A percentile compares a stretch with the other conserved stretches of the same genome.
phyloP scores from a whole-genome alignment of 2,329 filamentous ascomycete species.

The Penicillium sp. region DNA sequence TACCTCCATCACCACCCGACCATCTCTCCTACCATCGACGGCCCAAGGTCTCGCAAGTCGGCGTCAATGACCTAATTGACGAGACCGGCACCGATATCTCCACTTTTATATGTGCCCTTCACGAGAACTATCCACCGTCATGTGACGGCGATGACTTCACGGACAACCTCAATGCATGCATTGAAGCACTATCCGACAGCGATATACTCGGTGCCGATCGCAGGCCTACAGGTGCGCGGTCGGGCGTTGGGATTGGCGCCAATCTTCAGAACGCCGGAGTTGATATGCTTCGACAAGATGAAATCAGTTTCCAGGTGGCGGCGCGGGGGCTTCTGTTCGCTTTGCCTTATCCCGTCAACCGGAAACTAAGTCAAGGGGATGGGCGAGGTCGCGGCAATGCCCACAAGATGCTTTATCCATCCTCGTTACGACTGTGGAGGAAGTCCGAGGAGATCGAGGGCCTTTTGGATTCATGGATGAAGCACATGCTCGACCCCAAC shows the following conservation, averaged over 20 bases:
- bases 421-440: slow-evolving; percentile 78
- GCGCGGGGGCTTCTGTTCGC: slow-evolving; percentile 83
- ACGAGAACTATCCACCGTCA: slow-evolving; percentile 90
- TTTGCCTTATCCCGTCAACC: slow-evolving; percentile 80
- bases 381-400: slow-evolving; percentile 54
- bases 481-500: slow-evolving; percentile 33
- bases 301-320: slow-evolving; percentile 89
- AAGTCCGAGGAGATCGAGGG: slow-evolving; percentile 77
- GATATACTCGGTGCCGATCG: slow-evolving; percentile 75
- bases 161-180: slow-evolving; percentile 78
- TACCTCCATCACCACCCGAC: slow-evolving; percentile 58
- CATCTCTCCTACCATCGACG: slow-evolving; percentile 59
- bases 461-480: slow-evolving; percentile 52
- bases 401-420: slow-evolving; percentile 90
- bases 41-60: slow-evolving; percentile 63
- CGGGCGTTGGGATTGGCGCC: slow-evolving; percentile 58
- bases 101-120: slow-evolving; percentile 84
- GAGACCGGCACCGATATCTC: slow-evolving; percentile 89
- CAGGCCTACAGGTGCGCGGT: slow-evolving; percentile 32
- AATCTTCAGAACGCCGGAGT: slow-evolving; percentile 45
- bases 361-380: slow-evolving; percentile 44
- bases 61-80: slow-evolving; percentile 76
- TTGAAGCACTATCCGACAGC: slow-evolving; percentile 81
- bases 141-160: slow-evolving; percentile 67
- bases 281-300: slow-evolving; percentile 83